These are phyloP conservation scores for Rutidosis leptorrhynchoides DNA, from an alignment of 129 eudicot genomes.

Conservation along the genomic window DNA sequence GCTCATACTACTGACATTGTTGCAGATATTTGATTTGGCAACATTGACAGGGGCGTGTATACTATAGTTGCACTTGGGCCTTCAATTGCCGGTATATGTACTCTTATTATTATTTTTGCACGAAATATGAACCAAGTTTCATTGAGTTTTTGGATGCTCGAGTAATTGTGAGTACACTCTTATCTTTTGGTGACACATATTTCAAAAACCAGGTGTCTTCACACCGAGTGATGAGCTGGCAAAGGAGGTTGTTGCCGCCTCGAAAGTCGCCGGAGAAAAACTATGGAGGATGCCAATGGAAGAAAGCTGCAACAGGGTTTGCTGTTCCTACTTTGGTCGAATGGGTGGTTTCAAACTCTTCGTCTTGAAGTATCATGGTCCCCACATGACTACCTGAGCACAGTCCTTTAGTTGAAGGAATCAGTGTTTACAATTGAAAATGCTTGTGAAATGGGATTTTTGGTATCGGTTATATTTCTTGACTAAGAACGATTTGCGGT, in stretches of 20 bases:
- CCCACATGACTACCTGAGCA: no score
- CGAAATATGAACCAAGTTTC: not conserved
- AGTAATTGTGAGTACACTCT: not conserved
- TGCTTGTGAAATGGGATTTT: constrained; percentile 1
- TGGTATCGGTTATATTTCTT: not conserved
- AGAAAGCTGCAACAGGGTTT: constrained; percentile 78
- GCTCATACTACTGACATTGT: constrained; percentile 11
- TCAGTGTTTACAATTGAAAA: not conserved
- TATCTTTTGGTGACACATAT: not conserved
- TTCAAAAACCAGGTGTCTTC: constrained; percentile 57
- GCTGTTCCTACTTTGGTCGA: constrained; percentile 76
- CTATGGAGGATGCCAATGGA: constrained; percentile 98
- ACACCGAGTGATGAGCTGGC: constrained; percentile 91
- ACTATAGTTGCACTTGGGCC: constrained; percentile 95
- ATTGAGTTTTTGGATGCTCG: no score
- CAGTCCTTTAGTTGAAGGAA: no score
- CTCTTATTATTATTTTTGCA: not conserved
- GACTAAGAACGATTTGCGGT: not conserved
- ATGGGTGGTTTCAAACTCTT: constrained; percentile 84
- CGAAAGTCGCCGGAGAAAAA: constrained; percentile 81
- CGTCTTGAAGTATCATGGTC: constrained; percentile 16
- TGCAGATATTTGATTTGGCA: constrained; percentile 92
- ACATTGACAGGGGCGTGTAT: constrained; percentile 93
- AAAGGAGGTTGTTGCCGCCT: constrained; percentile 77
- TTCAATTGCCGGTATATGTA: constrained; percentile 73